Evolutionary conservation across 352 stramenopile species (phyloP).

Genomic region (Pythium chondricola): DNA sequence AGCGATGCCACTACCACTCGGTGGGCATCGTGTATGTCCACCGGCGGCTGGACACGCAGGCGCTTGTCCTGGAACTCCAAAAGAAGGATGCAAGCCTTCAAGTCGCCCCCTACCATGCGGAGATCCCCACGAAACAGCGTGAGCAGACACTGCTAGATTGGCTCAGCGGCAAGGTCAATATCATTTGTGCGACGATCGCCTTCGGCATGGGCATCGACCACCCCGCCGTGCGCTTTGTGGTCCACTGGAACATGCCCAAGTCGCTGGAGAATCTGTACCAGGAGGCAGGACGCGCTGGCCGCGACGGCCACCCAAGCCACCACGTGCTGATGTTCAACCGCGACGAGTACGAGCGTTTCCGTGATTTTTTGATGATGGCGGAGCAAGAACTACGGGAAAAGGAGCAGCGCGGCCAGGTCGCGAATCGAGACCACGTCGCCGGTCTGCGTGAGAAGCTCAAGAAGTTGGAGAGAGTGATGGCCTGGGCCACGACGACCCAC

Average conservation of each 20-base stretch:
- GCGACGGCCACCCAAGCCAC: slow-evolving; percentile 85
- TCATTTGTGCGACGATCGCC: slow-evolving; percentile 91
- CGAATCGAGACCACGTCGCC: slow-evolving; percentile 3
- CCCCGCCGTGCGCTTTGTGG: slow-evolving; percentile 83
- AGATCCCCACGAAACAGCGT: slow-evolving; percentile 30
- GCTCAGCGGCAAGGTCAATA: slow-evolving; percentile 38
- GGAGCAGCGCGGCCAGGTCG: not conserved
- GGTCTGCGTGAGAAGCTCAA: slow-evolving; percentile 19
- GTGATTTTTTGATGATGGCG: slow-evolving; percentile 18
- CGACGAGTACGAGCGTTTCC: slow-evolving; percentile 35
- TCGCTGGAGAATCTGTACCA: slow-evolving; percentile 96
- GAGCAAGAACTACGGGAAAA: slow-evolving; percentile 21
- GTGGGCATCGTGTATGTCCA: slow-evolving; percentile 49
- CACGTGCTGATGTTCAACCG: slow-evolving; percentile 78
- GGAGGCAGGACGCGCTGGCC: slow-evolving; percentile 92
- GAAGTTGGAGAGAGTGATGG: slow-evolving; percentile 26
- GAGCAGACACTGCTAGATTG: slow-evolving; percentile 39
- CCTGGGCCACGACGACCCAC: slow-evolving; percentile 28
- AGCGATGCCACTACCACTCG: slow-evolving; percentile 15
- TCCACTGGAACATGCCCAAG: slow-evolving; percentile 82
- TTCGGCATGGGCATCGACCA: slow-evolving; percentile 94
- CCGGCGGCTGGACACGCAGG: slow-evolving; percentile 44
- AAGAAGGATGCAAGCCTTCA: slow-evolving; percentile 19
- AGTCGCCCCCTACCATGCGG: slow-evolving; percentile 43
- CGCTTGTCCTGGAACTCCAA: slow-evolving; percentile 25